These are phyloP conservation scores for Gracilaria domingensis DNA, from an alignment of 23 red algal genomes.

Conservation along the genomic window DNA sequence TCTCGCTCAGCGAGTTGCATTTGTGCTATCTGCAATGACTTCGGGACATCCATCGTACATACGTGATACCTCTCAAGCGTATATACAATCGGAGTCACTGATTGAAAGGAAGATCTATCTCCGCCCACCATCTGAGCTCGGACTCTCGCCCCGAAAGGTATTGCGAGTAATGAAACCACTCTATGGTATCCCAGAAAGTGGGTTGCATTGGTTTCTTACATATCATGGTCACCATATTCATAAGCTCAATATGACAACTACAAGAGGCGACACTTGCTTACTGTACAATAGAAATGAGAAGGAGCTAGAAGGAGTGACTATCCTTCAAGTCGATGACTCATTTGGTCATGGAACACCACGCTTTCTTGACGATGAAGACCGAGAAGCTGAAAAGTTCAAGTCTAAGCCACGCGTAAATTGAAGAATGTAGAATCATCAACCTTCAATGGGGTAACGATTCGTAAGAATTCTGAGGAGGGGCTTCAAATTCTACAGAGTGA, in stretches of 20 bases:
- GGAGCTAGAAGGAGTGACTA: too few species aligned
- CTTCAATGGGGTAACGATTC: not conserved
- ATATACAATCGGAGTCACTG: not conserved
- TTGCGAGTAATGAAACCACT: too few species aligned
- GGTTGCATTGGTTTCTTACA: too few species aligned
- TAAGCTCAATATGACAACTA: too few species aligned
- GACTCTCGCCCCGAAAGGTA: too few species aligned
- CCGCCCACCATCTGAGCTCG: too few species aligned
- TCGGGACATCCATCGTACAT: not conserved
- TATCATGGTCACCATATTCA: too few species aligned
- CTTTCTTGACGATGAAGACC: constrained; percentile 60
- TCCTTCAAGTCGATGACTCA: not conserved
- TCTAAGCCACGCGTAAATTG: constrained; percentile 4
- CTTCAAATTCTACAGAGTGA: not conserved
- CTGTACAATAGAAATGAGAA: too few species aligned
- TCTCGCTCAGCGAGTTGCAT: not conserved
- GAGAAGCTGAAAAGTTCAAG: too few species aligned
- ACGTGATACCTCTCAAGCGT: constrained; percentile 36
- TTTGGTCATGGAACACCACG: not conserved
- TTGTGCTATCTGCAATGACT: not conserved
- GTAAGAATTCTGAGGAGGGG: not conserved
- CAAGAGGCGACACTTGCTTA: too few species aligned
- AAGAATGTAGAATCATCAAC: not conserved
- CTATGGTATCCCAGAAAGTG: too few species aligned
- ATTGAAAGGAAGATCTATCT: too few species aligned